Evolutionary conservation across 306 rosid species (phyloP), one percentile per base, ranked within the genome.

Genomic region (Elaeagnus macrophylla): DNA sequence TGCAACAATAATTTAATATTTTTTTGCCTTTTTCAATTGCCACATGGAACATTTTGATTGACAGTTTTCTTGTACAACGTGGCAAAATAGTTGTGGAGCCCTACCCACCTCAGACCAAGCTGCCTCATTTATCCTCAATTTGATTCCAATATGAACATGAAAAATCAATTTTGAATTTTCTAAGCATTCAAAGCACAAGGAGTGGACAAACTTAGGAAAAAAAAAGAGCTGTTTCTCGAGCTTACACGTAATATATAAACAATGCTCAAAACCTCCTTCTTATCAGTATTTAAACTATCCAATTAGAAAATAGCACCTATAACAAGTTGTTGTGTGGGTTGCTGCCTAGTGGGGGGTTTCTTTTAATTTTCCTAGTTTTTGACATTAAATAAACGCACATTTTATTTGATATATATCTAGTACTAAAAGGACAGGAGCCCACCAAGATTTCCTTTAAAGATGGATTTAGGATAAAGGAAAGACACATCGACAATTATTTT

Each of bases 391-490:
- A 47, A 48, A 7, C 0, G 35, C 36, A 35, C 39, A 57, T 39
- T 48, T 52, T 61, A 38, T 54, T 51, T 51, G 39, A 39, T n/a
- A n/a, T n/a, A 54, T 54, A 50, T 15, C 52, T 36, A 8, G 46
- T 45, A 39, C 46, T 51, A 63, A 53, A 37, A 70, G 41, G 18
- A 6, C 8, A 11, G 9, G 81, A 64, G 39, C 81, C 88, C 81
- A 77, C 71, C 19, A n/a, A 67, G 70, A 75, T 81, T 56, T 61
- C 50, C 46, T 64, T 37, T 68, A 8, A 39, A 57, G 75, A 81
- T 66, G 10, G 51, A 74, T 68, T 70, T 43, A 49, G 45, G 56
- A 53, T 45, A 54, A 9, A 1, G 13, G 45, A 14, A 42, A 17
- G 9, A 6, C 48, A 53, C 36, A 25, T 54, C 54, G 51, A 51